A percentile compares a stretch with the other conserved stretches of the same genome.
Evolutionary conservation across 129 eudicot genomes (phyloP).

Genomic region (Escallonia rubra): DNA sequence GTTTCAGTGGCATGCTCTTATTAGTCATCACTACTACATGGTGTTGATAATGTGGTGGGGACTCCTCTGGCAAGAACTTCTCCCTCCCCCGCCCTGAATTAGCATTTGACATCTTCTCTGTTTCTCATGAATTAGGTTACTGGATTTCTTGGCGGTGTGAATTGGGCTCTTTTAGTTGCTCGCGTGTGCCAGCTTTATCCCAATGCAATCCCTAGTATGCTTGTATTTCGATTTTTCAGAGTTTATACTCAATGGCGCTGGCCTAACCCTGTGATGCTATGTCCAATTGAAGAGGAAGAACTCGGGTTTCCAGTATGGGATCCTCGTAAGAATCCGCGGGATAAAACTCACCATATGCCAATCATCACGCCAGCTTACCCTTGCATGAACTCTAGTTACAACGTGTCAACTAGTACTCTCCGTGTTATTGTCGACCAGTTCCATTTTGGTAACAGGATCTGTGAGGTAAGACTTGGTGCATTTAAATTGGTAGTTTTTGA

Average conservation of each 20-base stretch:
- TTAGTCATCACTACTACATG: no score
- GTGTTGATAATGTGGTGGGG: no score
- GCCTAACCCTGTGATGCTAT: conserved; percentile 8
- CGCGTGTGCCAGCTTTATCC: conserved; percentile 17
- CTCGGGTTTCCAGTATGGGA: conserved; percentile 5
- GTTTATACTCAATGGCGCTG: conserved; percentile 5
- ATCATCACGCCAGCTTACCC: conserved; percentile 10
- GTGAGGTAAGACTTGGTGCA: background rate
- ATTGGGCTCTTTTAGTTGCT: conserved; percentile 12
- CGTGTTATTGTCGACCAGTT: background rate
- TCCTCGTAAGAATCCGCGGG: background rate
- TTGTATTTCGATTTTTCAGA: conserved; percentile 5
- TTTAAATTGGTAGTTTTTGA: background rate
- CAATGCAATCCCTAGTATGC: conserved; percentile 12
- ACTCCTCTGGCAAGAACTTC: no score
- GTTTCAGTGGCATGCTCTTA: no score
- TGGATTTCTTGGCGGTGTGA: conserved; percentile 14
- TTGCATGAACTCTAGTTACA: conserved; percentile 14
- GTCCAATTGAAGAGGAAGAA: background rate
- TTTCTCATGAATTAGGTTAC: background rate
- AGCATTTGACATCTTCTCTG: background rate
- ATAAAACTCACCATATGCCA: background rate
- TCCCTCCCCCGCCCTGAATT: no score
- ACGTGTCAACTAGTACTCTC: conserved; percentile 7
- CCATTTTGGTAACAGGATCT: background rate